Base-by-base conservation (phyloP, 1,284 basidiomycete species). In the Heliocybe sulcata region DNA sequence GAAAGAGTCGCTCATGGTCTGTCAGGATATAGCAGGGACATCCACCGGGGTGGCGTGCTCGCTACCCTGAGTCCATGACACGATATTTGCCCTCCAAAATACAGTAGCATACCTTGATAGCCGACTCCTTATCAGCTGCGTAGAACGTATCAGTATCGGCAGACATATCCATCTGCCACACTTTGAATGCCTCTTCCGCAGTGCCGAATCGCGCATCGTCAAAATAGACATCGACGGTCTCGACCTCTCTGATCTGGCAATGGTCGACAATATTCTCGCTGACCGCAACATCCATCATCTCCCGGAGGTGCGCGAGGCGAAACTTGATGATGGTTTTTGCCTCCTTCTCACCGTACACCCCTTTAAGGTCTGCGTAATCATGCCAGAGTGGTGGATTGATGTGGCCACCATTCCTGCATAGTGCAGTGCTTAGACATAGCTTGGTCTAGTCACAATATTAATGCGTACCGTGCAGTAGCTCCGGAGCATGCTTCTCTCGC, bases 401-500 rank as follows among this genome's bases (percentile, higher is more conserved):
- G 61, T 89, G 87, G 0, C 86, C 86, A 1, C 87, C 86, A 58
- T 89, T 89, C 58, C 86, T 85, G 54, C 9, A 45, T 27, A 45
- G 23, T n/a, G 27, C 14, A 51, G 12, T 31, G 51, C 22, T 31
- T 23, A 35, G 27, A 42, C 42, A 11, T 45, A 56, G 26, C 51
- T 23, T 19, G 29, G 27, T 29, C 45, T 49, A 1, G 14, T 27
- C 26, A 54, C 29, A 53, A 33, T 10, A 35, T 3, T 10, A 33
- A 25, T 3, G 65, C 72, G 38, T 53, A 84, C 85, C 85, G 75
- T 45, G 77, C 85, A 0, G 85, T 87, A 12, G 86, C 87, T 3
- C 86, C 87, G 0, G 83, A 85, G 60, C 87, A 88, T 0, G 75
- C 73, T 8, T 83, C 83, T 57, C 86, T 71, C 4, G 86, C 87